Conservation (phyloP, 208 protist species). For the Leishmania mexicana region DNA sequence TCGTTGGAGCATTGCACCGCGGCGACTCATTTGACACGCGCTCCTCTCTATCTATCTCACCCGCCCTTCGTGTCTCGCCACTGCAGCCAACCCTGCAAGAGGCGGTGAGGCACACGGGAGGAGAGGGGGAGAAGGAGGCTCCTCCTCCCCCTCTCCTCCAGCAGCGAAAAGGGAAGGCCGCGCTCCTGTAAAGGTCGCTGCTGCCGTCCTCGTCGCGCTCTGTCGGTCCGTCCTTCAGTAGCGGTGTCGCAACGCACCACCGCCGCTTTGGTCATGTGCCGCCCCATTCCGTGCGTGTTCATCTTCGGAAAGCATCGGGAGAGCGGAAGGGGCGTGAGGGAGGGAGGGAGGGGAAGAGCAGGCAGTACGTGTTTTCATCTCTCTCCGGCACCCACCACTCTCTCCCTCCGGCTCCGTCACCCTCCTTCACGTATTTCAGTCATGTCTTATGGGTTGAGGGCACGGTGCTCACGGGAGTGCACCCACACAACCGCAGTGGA, state of each 20-base stretch:
- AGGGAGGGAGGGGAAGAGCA: no score
- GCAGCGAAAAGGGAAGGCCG: slow-evolving; percentile 2
- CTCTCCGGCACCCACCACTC: no score
- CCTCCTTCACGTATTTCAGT: no score
- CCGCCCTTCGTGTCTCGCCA: not conserved
- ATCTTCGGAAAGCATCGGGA: not conserved
- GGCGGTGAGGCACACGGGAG: not conserved
- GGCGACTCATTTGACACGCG: not conserved
- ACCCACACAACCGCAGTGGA: no score
- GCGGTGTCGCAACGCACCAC: not conserved
- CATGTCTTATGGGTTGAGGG: no score
- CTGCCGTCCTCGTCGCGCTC: not conserved
- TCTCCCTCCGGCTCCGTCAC: no score
- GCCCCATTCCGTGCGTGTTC: not conserved
- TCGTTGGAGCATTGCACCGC: not conserved
- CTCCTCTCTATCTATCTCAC: not conserved
- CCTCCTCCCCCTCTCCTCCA: not conserved
- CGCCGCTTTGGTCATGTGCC: not conserved
- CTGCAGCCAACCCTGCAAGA: not conserved
- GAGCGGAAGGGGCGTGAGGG: not conserved
- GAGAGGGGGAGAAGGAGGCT: not conserved
- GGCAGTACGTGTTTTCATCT: no score
- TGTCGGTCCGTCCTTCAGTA: not conserved
- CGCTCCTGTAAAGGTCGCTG: not conserved
- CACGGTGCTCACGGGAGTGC: no score